Evolutionary conservation across 805 yeast genomes (phyloP).

Genomic region (Pichia cephalocereana): DNA sequence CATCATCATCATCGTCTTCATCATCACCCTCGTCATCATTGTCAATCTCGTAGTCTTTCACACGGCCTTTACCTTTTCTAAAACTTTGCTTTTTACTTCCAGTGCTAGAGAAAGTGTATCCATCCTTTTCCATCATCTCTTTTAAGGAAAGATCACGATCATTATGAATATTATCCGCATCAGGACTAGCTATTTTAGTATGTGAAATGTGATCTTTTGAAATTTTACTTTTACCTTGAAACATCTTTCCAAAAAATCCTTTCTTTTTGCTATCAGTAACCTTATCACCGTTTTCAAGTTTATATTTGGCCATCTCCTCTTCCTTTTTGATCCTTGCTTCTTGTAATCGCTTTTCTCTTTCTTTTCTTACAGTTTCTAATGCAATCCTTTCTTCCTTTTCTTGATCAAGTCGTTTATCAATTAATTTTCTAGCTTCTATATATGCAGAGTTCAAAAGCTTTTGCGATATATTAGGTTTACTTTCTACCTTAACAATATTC

Average conservation of each 20-base stretch:
- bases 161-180: not conserved
- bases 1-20: not conserved
- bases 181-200: slow-evolving; percentile 1
- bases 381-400: slow-evolving; percentile 9
- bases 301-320: slow-evolving; percentile 18
- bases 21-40: slow-evolving; percentile 2
- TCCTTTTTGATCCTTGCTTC: slow-evolving; percentile 15
- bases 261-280: slow-evolving; percentile 10
- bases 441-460: slow-evolving; percentile 15
- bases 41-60: slow-evolving; percentile 1
- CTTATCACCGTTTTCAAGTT: not conserved
- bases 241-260: slow-evolving; percentile 18
- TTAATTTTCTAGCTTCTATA: slow-evolving; percentile 11
- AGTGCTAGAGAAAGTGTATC: not conserved
- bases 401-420: slow-evolving; percentile 15
- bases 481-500: not conserved
- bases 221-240: slow-evolving; percentile 23
- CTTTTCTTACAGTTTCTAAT: slow-evolving; percentile 14
- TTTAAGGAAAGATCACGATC: slow-evolving; percentile 1
- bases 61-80: not conserved
- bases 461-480: not conserved
- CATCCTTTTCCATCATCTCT: slow-evolving; percentile 5
- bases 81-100: not conserved
- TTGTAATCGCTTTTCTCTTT: slow-evolving; percentile 17
- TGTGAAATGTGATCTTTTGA: slow-evolving; percentile 22